These are phyloP conservation scores for Penicillium sp. DNA, from an alignment of 2,329 filamentous ascomycete species.

Conservation along the genomic window DNA sequence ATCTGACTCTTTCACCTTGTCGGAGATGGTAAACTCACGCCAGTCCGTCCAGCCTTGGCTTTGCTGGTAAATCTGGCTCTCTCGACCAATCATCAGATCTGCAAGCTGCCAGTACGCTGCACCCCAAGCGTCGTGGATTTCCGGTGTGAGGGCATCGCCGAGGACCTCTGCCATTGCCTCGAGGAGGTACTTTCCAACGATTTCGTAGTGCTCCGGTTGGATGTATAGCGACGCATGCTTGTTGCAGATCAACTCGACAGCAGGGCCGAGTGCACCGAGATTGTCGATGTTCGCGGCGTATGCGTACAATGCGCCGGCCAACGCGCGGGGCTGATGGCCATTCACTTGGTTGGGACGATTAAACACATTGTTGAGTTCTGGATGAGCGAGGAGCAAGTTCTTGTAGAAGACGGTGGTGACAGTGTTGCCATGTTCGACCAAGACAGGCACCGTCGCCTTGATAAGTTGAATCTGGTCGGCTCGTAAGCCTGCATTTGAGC, in stretches of 20 bases:
- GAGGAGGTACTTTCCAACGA: slow-evolving; percentile 65
- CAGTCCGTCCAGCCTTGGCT: slow-evolving; percentile 61
- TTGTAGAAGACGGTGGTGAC: slow-evolving; percentile 69
- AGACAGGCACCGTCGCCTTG: slow-evolving; percentile 63
- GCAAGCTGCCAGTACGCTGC: slow-evolving; percentile 69
- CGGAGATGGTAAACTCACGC: slow-evolving; percentile 59
- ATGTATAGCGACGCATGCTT: slow-evolving; percentile 69
- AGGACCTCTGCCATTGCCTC: slow-evolving; percentile 62
- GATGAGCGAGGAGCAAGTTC: slow-evolving; percentile 60
- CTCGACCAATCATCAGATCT: slow-evolving; percentile 63
- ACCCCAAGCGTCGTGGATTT: slow-evolving; percentile 61
- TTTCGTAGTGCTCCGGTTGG: slow-evolving; percentile 61
- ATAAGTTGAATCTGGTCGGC: slow-evolving; percentile 59
- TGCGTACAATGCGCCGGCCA: slow-evolving; percentile 62
- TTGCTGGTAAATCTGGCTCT: slow-evolving; percentile 57
- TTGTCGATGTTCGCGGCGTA: slow-evolving; percentile 69
- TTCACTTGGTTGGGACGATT: slow-evolving; percentile 64
- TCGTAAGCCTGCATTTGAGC: slow-evolving; percentile 11
- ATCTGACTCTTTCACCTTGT: slow-evolving; percentile 60
- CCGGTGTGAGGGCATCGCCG: slow-evolving; percentile 59
- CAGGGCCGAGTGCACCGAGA: slow-evolving; percentile 52
- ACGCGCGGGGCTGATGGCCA: slow-evolving; percentile 62
- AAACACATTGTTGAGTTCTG: slow-evolving; percentile 64
- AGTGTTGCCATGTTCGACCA: slow-evolving; percentile 60
- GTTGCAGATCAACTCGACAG: slow-evolving; percentile 64